Percentiles rank a stretch among this genome's conserved stretches.
phyloP scores from a whole-genome alignment of 2,329 filamentous ascomycete genomes.

The Colletotrichum eremochloae region DNA sequence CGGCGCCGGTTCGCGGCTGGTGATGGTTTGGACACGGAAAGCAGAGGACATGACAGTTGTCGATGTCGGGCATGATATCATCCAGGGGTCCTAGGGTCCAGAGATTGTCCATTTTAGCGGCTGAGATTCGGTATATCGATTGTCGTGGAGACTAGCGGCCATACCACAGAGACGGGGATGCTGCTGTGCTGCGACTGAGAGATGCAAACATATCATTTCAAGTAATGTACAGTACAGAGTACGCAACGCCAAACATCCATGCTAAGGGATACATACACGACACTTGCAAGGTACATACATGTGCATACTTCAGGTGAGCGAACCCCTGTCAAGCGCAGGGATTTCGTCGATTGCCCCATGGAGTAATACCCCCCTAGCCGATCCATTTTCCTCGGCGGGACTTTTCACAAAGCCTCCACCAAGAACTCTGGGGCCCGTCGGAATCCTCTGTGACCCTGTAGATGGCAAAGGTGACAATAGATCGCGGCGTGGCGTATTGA shows the following conservation, averaged over 20 bases:
- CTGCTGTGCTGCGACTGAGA: not conserved
- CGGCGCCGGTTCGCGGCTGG: not conserved
- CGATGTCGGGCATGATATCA: constrained; percentile 9
- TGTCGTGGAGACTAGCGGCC: not conserved
- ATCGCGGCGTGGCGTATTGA: not conserved
- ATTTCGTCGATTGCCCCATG: not conserved
- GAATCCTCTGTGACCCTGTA: not conserved
- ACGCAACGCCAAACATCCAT: too few relatives aligned
- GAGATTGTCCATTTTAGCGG: constrained; percentile 6
- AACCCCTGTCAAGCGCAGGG: constrained; percentile 2
- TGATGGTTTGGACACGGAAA: constrained; percentile 2
- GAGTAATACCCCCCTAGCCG: not conserved
- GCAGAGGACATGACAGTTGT: constrained; percentile 15
- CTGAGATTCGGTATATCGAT: not conserved
- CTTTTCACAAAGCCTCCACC: too few relatives aligned
- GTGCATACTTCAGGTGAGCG: not conserved
- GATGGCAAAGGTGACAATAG: not conserved
- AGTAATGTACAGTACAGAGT: not conserved
- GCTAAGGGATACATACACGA: not conserved
- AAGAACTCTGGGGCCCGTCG: too few relatives aligned
- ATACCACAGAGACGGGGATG: too few relatives aligned
- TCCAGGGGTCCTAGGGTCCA: constrained; percentile 13
- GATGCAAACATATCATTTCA: not conserved
- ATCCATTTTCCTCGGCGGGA: not conserved
- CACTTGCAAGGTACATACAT: not conserved